Base-by-base conservation (phyloP, 2,329 filamentous ascomycete genomes). In the Claviceps paspali region DNA sequence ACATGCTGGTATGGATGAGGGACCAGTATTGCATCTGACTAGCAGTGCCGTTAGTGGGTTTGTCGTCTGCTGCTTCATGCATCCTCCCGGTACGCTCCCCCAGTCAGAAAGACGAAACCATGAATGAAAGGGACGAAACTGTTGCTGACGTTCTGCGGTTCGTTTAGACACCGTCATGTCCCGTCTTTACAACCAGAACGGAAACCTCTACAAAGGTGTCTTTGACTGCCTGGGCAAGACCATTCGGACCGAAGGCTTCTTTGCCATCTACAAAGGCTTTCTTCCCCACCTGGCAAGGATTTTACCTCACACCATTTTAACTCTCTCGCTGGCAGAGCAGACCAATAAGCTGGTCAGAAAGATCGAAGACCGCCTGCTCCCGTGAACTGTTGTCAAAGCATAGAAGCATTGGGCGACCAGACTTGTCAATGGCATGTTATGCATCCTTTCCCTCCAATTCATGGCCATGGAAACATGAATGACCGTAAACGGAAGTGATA, bases 241-340 rank as follows among this genome's bases (percentile, higher is more conserved):
- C 0, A 70, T 98, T 43, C 80, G 79, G 55, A 94, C 85, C 0
- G 91, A 98, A 57, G 91, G 91, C 17, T 51, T 94, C 36, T 63
- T 96, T 33, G 91, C 91, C 43, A 83, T 98, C 41, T 98, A 98
- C 68, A 98, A 98, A 67, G 91, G 91, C 41, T 95, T 92, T 66
- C 76, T 94, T 52, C 91, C 91, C 12, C 91, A 98, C 63, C 64
- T 98, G 47, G 86, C 91, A 23, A 71, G 91, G 50, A 96, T 98
- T 51, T 63, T 98, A 51, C 91, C 91, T 32, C 91, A 98, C 58
- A 98, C 91, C 28, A 86, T 96, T 54, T 62, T 96, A 47, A 98
- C 88, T 1, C 71, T 98, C 47, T 91, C 79, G 45, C 67, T 98
- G 52, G 91, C 91, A 3, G 91, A 98, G 63, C 91, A 98, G 65